Conservation (phyloP, 768 basidiomycete species). For the Collybia mongolica region DNA sequence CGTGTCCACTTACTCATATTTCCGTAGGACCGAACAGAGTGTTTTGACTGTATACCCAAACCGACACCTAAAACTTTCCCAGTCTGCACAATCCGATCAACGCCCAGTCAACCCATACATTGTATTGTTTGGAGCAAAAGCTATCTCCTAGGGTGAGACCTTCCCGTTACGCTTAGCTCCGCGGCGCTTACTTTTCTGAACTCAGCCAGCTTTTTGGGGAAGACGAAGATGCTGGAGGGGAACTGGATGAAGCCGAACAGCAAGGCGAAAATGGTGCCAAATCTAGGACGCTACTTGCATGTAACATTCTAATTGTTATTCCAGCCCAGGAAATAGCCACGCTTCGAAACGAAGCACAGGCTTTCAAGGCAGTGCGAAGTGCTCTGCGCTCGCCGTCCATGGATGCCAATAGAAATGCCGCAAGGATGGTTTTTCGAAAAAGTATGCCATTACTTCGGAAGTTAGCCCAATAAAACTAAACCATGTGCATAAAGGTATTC, state of each 20-base stretch:
- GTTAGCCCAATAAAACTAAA: neutral
- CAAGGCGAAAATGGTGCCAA: conserved; percentile 87
- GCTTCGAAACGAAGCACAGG: conserved; percentile 84
- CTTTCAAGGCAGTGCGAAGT: conserved; percentile 78
- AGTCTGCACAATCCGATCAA: conserved; percentile 96
- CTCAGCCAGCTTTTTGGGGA: conserved; percentile 91
- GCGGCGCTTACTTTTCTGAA: conserved; percentile 1
- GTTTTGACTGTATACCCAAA: conserved; percentile 95
- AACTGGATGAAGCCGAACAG: conserved; percentile 90
- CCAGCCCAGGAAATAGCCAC: conserved; percentile 88
- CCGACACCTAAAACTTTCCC: conserved; percentile 93
- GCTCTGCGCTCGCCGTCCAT: conserved; percentile 51
- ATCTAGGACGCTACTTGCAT: neutral
- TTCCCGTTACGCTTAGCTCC: neutral
- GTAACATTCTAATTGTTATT: neutral
- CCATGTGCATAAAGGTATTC: conserved; percentile 71
- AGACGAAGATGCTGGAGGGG: conserved; percentile 77
- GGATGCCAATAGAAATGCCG: conserved; percentile 42
- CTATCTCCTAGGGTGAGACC: conserved; percentile 84
- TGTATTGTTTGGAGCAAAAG: conserved; percentile 99
- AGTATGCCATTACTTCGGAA: conserved; percentile 36
- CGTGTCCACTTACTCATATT: neutral
- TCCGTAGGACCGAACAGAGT: conserved; percentile 80
- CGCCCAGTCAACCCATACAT: conserved; percentile 95
- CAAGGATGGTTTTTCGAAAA: conserved; percentile 81